These are phyloP conservation scores for Spiromastix sp. DNA, from an alignment of 2,329 filamentous ascomycete genomes.

Conservation along the genomic window DNA sequence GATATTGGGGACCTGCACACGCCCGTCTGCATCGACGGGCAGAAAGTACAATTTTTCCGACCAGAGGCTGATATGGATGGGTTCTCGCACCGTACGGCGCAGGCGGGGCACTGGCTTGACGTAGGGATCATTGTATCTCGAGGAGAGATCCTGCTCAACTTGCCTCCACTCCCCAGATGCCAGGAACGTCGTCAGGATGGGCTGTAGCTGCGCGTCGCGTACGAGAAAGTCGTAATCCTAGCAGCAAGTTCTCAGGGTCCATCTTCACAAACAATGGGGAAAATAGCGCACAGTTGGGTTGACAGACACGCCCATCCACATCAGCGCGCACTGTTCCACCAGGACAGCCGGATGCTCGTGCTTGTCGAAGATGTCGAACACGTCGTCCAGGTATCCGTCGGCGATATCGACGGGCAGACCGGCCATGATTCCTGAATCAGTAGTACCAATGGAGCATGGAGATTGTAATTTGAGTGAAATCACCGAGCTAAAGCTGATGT, in stretches of 20 bases:
- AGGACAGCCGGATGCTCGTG: conserved; percentile 4
- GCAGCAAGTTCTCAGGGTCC: neutral
- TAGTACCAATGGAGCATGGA: no score
- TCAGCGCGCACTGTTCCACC: conserved; percentile 3
- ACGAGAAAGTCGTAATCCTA: conserved; percentile 5
- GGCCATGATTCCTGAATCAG: no score
- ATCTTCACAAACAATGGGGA: neutral
- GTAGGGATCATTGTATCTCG: neutral
- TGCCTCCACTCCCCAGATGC: conserved; percentile 2
- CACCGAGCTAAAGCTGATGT: neutral
- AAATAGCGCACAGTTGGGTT: neutral
- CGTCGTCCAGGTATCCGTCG: conserved; percentile 4
- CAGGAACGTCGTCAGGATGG: conserved; percentile 1
- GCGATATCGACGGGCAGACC: neutral
- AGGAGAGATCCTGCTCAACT: neutral
- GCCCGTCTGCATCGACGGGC: neutral
- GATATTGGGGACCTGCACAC: conserved; percentile 2
- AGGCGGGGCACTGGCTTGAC: neutral
- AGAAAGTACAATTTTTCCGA: conserved; percentile 5
- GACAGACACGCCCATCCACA: conserved; percentile 3
- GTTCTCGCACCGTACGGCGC: conserved; percentile 1
- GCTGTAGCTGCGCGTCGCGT: conserved; percentile 1
- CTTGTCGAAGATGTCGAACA: conserved; percentile 2
- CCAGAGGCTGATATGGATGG: conserved; percentile 3
- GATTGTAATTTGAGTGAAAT: neutral